A percentile compares a stretch with the other conserved stretches of the same genome.
These are phyloP conservation scores for Coniochaeta ligniaria DNA, from an alignment of 2,329 filamentous ascomycete species.

Conservation along the genomic window DNA sequence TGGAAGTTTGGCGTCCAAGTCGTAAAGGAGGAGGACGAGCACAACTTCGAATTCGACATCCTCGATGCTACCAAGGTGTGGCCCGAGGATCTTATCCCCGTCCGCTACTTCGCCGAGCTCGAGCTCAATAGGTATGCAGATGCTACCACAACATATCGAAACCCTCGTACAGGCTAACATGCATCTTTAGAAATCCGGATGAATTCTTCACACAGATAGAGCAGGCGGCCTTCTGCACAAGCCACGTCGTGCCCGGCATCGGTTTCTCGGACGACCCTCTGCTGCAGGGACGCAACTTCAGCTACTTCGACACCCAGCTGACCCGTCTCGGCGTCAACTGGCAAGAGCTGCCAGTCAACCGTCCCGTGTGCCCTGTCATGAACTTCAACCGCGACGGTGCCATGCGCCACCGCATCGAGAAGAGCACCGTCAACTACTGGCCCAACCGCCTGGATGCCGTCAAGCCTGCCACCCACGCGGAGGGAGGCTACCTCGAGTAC, in stretches of 20 bases:
- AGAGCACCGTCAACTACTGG: conserved; percentile 72
- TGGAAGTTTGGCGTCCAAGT: conserved; percentile 58
- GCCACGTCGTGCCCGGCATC: conserved; percentile 71
- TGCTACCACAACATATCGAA: too few relatives aligned
- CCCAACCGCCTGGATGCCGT: conserved; percentile 61
- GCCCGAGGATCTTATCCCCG: conserved; percentile 70
- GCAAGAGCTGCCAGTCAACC: conserved; percentile 72
- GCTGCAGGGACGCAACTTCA: conserved; percentile 65
- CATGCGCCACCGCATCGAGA: conserved; percentile 65
- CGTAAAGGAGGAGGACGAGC: conserved; percentile 61
- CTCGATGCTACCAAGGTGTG: conserved; percentile 81
- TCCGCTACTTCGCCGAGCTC: conserved; percentile 71
- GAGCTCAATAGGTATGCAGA: conserved; percentile 56
- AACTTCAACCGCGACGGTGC: conserved; percentile 71
- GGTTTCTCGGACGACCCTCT: conserved; percentile 72
- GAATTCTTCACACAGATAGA: conserved; percentile 3
- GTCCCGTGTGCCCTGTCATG: conserved; percentile 66
- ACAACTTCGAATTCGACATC: conserved; percentile 80
- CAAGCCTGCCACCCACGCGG: conserved; percentile 52
- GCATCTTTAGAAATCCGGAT: conserved; percentile 1
- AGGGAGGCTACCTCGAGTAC: conserved; percentile 65
- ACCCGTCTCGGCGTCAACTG: conserved; percentile 67
- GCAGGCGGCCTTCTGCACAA: conserved; percentile 75
- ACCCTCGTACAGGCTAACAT: too few relatives aligned
- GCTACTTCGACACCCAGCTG: conserved; percentile 62